These are phyloP conservation scores for Kwoniella europaea DNA, from an alignment of 768 basidiomycete species.

Conservation along the genomic window DNA sequence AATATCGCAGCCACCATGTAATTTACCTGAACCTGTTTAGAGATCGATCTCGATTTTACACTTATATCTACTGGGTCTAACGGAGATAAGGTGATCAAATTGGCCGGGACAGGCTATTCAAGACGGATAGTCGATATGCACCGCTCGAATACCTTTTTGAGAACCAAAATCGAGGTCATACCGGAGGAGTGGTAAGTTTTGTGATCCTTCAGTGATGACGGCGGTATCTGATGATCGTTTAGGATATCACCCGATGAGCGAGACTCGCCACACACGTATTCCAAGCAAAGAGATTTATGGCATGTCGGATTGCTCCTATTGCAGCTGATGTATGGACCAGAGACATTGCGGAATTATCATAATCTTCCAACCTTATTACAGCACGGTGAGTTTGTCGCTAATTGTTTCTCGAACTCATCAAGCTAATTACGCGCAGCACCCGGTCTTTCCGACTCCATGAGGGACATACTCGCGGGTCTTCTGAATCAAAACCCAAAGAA, in stretches of 20 bases:
- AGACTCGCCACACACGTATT: slow-evolving; percentile 78
- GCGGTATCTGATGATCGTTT: slow-evolving; percentile 11
- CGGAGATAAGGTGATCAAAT: slow-evolving; percentile 68
- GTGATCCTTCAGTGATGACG: slow-evolving; percentile 4
- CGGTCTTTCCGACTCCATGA: slow-evolving; percentile 32
- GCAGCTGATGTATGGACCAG: slow-evolving; percentile 82
- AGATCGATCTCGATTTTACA: slow-evolving; percentile 44
- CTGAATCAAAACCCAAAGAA: slow-evolving; percentile 48
- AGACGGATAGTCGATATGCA: slow-evolving; percentile 78
- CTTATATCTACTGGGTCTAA: slow-evolving; percentile 56
- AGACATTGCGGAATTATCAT: slow-evolving; percentile 64
- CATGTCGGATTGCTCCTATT: slow-evolving; percentile 76
- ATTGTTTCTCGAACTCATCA: neutral
- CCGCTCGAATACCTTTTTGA: slow-evolving; percentile 75
- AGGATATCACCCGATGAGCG: slow-evolving; percentile 80
- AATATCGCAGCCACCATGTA: neutral
- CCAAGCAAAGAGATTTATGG: slow-evolving; percentile 79
- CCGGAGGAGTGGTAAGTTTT: slow-evolving; percentile 64
- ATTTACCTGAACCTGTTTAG: slow-evolving; percentile 8
- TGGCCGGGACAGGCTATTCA: slow-evolving; percentile 74
- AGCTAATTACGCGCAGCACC: slow-evolving; percentile 9
- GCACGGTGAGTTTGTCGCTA: slow-evolving; percentile 39
- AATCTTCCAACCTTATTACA: slow-evolving; percentile 51
- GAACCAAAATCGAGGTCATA: slow-evolving; percentile 48
- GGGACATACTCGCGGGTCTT: slow-evolving; percentile 47